These are phyloP conservation scores for Aspergillus coremiiformis DNA, from an alignment of 495 filamentous ascomycete genomes.

Conservation along the genomic window DNA sequence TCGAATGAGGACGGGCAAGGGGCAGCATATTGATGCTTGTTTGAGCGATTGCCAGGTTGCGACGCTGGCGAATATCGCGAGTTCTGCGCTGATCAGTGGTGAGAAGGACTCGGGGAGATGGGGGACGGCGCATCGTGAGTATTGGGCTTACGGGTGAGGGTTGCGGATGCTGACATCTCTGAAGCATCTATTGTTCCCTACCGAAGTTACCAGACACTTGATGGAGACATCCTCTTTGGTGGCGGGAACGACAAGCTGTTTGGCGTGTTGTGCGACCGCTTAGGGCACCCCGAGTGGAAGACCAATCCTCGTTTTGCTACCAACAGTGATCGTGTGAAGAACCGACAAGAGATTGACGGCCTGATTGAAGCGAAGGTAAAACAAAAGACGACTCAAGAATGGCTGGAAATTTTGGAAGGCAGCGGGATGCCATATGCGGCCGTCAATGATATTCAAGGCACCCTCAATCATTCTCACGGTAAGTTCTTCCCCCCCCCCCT, in stretches of 20 bases:
- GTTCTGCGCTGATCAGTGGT: conserved; percentile 82
- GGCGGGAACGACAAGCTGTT: conserved; percentile 92
- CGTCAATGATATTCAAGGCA: conserved; percentile 82
- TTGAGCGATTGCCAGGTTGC: conserved; percentile 93
- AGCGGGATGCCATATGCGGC: conserved; percentile 93
- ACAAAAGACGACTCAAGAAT: conserved; percentile 79
- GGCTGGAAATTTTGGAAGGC: conserved; percentile 80
- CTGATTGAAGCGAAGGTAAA: conserved; percentile 67
- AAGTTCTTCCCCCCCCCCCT: conserved; percentile 9
- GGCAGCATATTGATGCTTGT: conserved; percentile 88
- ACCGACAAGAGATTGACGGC: conserved; percentile 67
- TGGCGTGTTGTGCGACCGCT: conserved; percentile 70
- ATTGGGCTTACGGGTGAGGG: not conserved
- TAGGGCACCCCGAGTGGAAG: conserved; percentile 75
- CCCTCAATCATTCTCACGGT: conserved; percentile 79
- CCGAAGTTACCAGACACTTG: conserved; percentile 80
- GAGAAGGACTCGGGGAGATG: conserved; percentile 81
- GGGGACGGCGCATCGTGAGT: conserved; percentile 91
- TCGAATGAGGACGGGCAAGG: conserved; percentile 58
- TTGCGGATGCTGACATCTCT: conserved; percentile 7
- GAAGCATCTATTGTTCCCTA: conserved; percentile 94
- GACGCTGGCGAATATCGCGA: conserved; percentile 86
- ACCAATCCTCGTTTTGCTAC: conserved; percentile 64
- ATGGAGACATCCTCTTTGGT: conserved; percentile 86
- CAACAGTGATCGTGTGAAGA: conserved; percentile 74